phyloP scores from a whole-genome alignment of 768 basidiomycete species.

The Nidularia pulvinata region DNA sequence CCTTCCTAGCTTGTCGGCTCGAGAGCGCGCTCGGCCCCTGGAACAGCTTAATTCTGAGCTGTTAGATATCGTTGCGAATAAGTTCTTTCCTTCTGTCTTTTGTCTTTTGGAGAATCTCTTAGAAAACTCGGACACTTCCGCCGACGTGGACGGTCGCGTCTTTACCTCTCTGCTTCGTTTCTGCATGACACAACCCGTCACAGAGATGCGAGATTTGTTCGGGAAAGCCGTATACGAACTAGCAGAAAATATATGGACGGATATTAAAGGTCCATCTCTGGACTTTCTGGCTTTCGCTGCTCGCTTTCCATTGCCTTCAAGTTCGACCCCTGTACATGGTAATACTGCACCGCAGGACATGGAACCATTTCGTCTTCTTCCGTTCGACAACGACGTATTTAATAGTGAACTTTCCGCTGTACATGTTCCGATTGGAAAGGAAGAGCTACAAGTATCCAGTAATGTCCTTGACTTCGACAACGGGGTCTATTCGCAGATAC shows the following conservation, averaged over 20 bases:
- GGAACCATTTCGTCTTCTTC: conserved; percentile 21
- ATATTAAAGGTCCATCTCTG: conserved; percentile 8
- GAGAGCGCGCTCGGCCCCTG: conserved; percentile 34
- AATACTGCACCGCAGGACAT: background rate
- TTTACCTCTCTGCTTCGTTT: conserved; percentile 44
- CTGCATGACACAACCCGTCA: conserved; percentile 18
- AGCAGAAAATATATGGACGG: conserved; percentile 18
- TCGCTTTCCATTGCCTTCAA: conserved; percentile 12
- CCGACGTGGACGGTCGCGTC: conserved; percentile 56
- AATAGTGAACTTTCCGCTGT: conserved; percentile 18
- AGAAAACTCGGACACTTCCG: conserved; percentile 11
- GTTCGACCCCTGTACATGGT: background rate
- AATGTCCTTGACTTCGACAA: conserved; percentile 34
- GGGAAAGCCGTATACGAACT: conserved; percentile 8
- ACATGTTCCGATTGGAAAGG: conserved; percentile 10
- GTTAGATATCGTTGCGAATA: conserved; percentile 19
- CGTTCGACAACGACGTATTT: conserved; percentile 34
- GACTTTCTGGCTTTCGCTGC: conserved; percentile 15
- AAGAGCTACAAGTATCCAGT: conserved; percentile 8
- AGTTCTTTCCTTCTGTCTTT: conserved; percentile 41
- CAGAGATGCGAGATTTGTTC: conserved; percentile 21
- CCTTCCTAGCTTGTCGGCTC: conserved; percentile 30
- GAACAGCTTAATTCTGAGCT: conserved; percentile 24
- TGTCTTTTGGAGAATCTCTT: conserved; percentile 20
- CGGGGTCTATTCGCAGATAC: conserved; percentile 41